A percentile compares a stretch with the other conserved stretches of the same genome.
phyloP scores from a whole-genome alignment of 208 protist species.

The Acanthamoeba triangularis region DNA sequence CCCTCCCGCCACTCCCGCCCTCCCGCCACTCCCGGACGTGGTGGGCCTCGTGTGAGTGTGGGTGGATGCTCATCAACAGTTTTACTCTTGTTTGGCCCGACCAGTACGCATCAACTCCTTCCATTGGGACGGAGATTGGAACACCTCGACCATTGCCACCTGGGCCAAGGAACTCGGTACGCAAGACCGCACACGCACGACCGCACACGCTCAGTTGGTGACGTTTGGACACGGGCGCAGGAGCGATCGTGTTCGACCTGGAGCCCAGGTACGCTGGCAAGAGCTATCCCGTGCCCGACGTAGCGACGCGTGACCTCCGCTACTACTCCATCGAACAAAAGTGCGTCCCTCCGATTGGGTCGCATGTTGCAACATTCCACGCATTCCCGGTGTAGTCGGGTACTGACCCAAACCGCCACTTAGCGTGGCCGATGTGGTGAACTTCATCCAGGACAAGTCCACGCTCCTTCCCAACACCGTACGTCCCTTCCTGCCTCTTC shows the following conservation, averaged over 20 bases:
- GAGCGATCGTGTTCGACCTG: slow-evolving; percentile 35
- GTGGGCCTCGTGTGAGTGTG: background rate
- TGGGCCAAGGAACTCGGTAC: slow-evolving; percentile 73
- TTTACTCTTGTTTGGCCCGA: background rate
- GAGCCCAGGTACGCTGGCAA: slow-evolving; percentile 53
- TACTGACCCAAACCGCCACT: background rate
- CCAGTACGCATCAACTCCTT: slow-evolving; percentile 67
- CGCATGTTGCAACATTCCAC: background rate
- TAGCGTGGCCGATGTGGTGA: slow-evolving; percentile 54
- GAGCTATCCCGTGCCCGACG: slow-evolving; percentile 46
- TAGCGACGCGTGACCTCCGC: background rate
- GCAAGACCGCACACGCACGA: background rate
- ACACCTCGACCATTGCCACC: slow-evolving; percentile 2
- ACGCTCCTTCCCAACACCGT: slow-evolving; percentile 19
- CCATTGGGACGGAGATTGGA: slow-evolving; percentile 12
- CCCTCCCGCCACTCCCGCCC: background rate
- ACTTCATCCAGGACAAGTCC: background rate
- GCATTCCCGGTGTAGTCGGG: background rate
- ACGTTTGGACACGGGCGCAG: background rate
- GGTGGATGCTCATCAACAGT: background rate
- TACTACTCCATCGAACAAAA: slow-evolving; percentile 73
- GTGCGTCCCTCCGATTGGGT: background rate
- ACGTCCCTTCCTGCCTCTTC: background rate
- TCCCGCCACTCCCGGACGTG: background rate
- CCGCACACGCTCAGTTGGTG: background rate